Evolutionary conservation across 1,139 yeast species (phyloP), one percentile per base, ranked within the genome.

Genomic region (Nakaseomyces uthaithaninus): DNA sequence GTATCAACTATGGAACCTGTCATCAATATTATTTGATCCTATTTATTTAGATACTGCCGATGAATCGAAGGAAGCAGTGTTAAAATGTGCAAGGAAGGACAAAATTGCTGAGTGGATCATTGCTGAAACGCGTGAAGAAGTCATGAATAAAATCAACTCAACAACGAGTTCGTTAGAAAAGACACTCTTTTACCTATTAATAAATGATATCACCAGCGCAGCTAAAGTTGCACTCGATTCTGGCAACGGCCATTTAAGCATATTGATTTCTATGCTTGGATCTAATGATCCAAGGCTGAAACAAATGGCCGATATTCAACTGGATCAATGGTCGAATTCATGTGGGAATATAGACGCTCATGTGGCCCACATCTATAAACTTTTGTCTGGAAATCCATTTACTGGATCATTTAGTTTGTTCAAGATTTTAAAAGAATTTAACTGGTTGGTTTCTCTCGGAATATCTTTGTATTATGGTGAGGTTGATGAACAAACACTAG

Each of bases 381-480:
- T 89, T 3, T 65, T 89, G 16, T 66, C 82, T 1, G 94, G 94
- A 3, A 65, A 70, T 2, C 62, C 66, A 4, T 64, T 58, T 20
- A 57, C 57, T 6, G 60, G 51, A n/a, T 43, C 49, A 7, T 8
- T 33, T 12, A 24, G 38, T 3, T 42, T 65, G 5, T 17, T 30
- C 2, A 60, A 65, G 20, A 62, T 74, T 17, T 49, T 69, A 2
- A 64, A 62, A 0, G 73, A 68, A 1, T 66, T 83, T 27, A 73
- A 82, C 12, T 86, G 95, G 94, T 68, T 72, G 42, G 66, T 80
- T 30, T 68, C 73, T 10, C 66, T 87, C 25, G 77, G 80, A 0
- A 50, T 83, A 40, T 58, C 68, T 23, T 54, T 86, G 15, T 76
- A 75, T 59, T 89, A 79, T 59, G 87, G 83, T 6, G 65, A 71